Percentiles rank a stretch among this genome's conserved stretches.
phyloP scores from a whole-genome alignment of 73 alveolate genomes.

The Tetrahymena thermophila region DNA sequence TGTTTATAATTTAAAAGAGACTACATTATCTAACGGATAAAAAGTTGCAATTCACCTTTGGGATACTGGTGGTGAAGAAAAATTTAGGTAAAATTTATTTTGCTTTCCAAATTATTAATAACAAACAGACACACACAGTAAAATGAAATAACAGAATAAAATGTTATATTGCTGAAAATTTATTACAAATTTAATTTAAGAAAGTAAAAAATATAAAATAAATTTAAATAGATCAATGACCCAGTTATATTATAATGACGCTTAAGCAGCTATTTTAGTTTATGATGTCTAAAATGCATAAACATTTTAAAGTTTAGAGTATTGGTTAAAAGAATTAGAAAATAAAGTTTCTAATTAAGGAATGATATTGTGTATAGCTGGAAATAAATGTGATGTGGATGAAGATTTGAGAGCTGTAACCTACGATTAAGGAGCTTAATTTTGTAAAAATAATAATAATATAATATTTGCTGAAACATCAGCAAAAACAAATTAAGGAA shows the following conservation, averaged over 20 bases:
- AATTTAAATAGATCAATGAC: constrained; percentile 41
- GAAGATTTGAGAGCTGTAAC: constrained; percentile 33
- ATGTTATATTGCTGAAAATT: too few relatives aligned
- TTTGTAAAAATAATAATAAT: constrained; percentile 38
- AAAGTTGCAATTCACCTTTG: constrained; percentile 43
- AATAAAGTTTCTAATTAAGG: constrained; percentile 27
- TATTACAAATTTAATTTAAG: too few relatives aligned
- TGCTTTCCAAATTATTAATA: too few relatives aligned
- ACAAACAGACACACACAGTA: neutral
- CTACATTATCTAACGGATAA: constrained; percentile 4
- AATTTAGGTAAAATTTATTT: neutral
- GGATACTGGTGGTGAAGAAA: constrained; percentile 60
- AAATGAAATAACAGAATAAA: too few relatives aligned
- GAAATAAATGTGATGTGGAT: constrained; percentile 45
- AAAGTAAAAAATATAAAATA: too few relatives aligned
- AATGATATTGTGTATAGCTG: constrained; percentile 43
- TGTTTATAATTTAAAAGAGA: constrained; percentile 25
- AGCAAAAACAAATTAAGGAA: constrained; percentile 58
- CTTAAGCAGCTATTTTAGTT: constrained; percentile 58
- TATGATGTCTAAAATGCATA: constrained; percentile 56
- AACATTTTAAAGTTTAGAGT: constrained; percentile 38
- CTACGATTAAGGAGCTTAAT: constrained; percentile 26
- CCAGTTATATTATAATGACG: constrained; percentile 53
- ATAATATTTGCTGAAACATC: constrained; percentile 40
- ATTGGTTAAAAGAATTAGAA: constrained; percentile 42